These are phyloP conservation scores for Sanghuangporus baumii DNA, from an alignment of 1,284 basidiomycete genomes.

Conservation along the genomic window DNA sequence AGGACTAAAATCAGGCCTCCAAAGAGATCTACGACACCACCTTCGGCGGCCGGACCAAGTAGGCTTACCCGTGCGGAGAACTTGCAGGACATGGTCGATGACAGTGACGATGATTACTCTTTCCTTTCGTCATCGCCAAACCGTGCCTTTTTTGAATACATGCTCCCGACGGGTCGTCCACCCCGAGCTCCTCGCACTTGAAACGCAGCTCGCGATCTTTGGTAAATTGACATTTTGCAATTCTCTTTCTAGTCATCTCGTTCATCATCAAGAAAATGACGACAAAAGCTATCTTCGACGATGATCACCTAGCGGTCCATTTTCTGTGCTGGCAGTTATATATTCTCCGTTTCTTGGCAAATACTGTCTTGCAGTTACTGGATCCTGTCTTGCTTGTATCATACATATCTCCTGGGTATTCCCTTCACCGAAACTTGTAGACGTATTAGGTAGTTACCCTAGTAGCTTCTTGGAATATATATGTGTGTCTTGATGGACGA, in stretches of 20 bases:
- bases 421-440: no score
- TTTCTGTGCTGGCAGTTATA: neutral
- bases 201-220: no score
- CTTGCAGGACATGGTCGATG: slow-evolving; percentile 13
- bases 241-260: no score
- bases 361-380: neutral
- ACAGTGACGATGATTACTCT: slow-evolving; percentile 7
- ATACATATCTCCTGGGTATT: neutral
- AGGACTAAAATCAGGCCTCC: slow-evolving; percentile 31
- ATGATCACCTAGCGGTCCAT: neutral
- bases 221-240: no score
- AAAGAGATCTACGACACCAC: slow-evolving; percentile 3
- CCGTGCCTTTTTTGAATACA: neutral
- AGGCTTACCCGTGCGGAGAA: slow-evolving; percentile 4
- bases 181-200: neutral
- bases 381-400: neutral
- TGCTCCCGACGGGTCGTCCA: neutral
- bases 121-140: neutral
- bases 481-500: no score
- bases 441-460: no score
- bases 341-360: neutral
- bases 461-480: no score
- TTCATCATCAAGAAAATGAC: no score
- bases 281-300: no score
- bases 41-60: slow-evolving; percentile 13